Evolutionary conservation across 2,329 filamentous ascomycete genomes (phyloP), one percentile per base, ranked within the genome.

Genomic region (Dactylonectria estremocensis): DNA sequence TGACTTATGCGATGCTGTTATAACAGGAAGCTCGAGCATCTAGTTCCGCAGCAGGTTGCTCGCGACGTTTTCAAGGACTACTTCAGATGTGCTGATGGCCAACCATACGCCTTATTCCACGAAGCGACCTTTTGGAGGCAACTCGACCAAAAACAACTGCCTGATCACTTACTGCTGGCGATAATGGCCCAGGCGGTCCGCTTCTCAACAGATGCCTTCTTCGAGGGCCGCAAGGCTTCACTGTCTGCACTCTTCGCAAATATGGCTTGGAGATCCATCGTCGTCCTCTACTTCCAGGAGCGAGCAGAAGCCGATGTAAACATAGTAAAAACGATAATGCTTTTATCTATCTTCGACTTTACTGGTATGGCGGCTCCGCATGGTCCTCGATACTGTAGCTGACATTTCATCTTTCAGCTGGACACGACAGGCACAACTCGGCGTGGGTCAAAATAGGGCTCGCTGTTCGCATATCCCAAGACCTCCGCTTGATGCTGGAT

Each of bases 361-460:
- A 40, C 37, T 5, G 37, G 37, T 40, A 40, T 28, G 24, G 24
- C 24, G 4, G 7, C 24, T 28, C 24, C 7, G 24, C 4, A 28
- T 5, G 7, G 4, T 7, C 24, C 24, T 4, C 24, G 7, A 28
- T 28, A 28, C 24, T 5, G 24, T 28, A 28, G 24, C 24, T 28
- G 7, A 28, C 24, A 28, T 28, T 28, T 28, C 24, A 28, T 7
- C 24, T 28, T 43, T 5, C 13, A 50, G 46, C 46, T 28, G 46
- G 46, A 14, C 28, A 37, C 20, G 46, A 22, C 5, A 22, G 46
- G 5, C 46, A 50, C 46, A 16, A 6, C 18, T 50, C 46, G 3
- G 46, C 46, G 7, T 50, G 46, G 46, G 46, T 50, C 18, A 48
- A 50, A 28, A 50, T 50, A 22, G 46, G 46, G 14, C 46, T 50